Evolutionary conservation across 2,329 filamentous ascomycete genomes (phyloP).

Genomic region (Cadophora sp.): DNA sequence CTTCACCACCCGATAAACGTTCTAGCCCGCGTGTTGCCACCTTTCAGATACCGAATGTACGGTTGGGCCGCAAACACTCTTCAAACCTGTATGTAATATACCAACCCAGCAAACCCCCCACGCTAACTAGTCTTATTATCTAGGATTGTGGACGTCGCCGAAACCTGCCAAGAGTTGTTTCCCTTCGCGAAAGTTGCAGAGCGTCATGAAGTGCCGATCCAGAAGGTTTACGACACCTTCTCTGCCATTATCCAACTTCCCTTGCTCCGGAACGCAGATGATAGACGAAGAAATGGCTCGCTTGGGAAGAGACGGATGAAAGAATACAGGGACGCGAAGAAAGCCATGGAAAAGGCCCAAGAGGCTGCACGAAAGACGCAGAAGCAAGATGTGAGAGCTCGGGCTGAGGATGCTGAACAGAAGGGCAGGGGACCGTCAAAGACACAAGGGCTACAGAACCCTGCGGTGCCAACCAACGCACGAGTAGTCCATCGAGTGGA

Average conservation of each 20-base stretch:
- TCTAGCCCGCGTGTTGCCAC: neutral
- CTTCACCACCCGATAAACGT: neutral
- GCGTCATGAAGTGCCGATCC: conserved; percentile 51
- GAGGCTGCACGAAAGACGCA: conserved; percentile 37
- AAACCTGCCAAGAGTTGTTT: conserved; percentile 55
- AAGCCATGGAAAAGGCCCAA: conserved; percentile 48
- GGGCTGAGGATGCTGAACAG: conserved; percentile 25
- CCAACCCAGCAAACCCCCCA: neutral
- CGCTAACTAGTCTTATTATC: conserved; percentile 42
- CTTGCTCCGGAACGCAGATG: conserved; percentile 53
- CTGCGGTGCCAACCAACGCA: conserved; percentile 30
- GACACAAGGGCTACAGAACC: conserved; percentile 28
- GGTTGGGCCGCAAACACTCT: conserved; percentile 31
- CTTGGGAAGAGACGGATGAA: conserved; percentile 51
- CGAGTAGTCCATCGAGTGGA: conserved; percentile 12
- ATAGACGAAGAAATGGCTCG: conserved; percentile 51
- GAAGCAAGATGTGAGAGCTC: conserved; percentile 24
- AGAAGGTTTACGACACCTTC: conserved; percentile 56
- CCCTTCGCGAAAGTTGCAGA: conserved; percentile 55
- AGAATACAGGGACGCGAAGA: conserved; percentile 49
- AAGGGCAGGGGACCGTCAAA: conserved; percentile 13
- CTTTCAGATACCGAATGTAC: conserved; percentile 24
- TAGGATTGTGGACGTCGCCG: conserved; percentile 56
- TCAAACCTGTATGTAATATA: conserved; percentile 38
- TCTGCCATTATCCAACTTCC: conserved; percentile 57